These are phyloP conservation scores for Yamagishiella unicocca DNA, from an alignment of 139 green algal species.

Conservation along the genomic window DNA sequence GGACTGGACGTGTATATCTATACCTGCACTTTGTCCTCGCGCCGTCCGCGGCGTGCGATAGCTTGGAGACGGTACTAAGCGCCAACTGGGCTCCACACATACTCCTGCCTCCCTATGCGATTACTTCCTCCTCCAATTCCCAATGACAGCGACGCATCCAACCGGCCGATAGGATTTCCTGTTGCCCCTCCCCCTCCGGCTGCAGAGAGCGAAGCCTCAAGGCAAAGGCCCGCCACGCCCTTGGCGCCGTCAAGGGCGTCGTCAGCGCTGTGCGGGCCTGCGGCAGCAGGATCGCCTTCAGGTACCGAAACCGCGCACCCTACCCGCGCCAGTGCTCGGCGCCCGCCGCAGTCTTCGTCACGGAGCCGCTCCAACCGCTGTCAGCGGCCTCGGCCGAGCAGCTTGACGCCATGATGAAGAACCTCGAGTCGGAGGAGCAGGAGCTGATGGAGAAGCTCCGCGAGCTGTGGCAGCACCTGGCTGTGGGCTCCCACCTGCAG, in stretches of 20 bases:
- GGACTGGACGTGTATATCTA: too few species aligned
- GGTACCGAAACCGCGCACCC: neutral
- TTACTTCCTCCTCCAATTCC: too few species aligned
- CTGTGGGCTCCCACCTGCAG: neutral
- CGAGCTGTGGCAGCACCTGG: slow-evolving; percentile 12
- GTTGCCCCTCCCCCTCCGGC: neutral
- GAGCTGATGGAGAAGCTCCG: slow-evolving; percentile 11
- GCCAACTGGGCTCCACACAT: too few species aligned
- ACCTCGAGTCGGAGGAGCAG: slow-evolving; percentile 14
- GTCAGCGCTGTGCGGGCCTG: neutral
- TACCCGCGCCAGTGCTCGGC: neutral
- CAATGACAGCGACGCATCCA: too few species aligned
- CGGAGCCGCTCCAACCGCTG: neutral
- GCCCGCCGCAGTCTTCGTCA: neutral
- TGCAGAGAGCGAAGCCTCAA: neutral
- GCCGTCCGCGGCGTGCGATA: too few species aligned
- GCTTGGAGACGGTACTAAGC: too few species aligned
- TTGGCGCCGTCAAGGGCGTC: neutral
- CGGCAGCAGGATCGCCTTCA: slow-evolving; percentile 3
- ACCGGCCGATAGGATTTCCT: too few species aligned
- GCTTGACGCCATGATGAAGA: neutral
- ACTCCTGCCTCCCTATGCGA: too few species aligned
- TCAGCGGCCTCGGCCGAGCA: neutral
- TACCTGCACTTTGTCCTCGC: too few species aligned
- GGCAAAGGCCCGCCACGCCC: neutral